Percentiles rank a stretch among this genome's conserved stretches.
Evolutionary conservation across 2,329 filamentous ascomycete species (phyloP).

Genomic region (Torrubiellomyces zombiae): DNA sequence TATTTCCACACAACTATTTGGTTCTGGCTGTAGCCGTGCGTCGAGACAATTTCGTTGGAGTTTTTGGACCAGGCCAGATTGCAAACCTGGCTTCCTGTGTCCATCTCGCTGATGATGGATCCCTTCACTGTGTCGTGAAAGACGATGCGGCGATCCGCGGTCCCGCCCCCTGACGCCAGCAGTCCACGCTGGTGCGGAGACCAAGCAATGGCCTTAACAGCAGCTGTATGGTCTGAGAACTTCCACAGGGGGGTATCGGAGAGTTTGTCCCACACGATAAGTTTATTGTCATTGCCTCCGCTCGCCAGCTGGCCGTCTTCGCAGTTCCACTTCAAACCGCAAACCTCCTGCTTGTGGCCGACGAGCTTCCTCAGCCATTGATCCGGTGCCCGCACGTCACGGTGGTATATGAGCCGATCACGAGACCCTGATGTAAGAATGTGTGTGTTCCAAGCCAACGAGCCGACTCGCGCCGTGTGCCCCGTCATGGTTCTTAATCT

Average conservation of each 20-base stretch:
- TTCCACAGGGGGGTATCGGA: conserved; percentile 86
- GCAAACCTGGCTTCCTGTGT: conserved; percentile 97
- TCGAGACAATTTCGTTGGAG: conserved; percentile 92
- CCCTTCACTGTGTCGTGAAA: conserved; percentile 95
- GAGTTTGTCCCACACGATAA: conserved; percentile 96
- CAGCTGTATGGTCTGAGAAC: conserved; percentile 86
- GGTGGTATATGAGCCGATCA: conserved; percentile 85
- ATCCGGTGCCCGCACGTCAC: conserved; percentile 82
- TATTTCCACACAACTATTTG: conserved; percentile 99
- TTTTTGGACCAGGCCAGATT: conserved; percentile 96
- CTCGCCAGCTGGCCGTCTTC: conserved; percentile 90
- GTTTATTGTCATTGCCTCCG: conserved; percentile 95
- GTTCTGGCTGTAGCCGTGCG: conserved; percentile 94
- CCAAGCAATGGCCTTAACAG: conserved; percentile 96
- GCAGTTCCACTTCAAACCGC: conserved; percentile 90
- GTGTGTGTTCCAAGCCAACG: conserved; percentile 94
- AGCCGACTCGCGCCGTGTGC: conserved; percentile 82
- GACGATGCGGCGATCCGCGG: conserved; percentile 88
- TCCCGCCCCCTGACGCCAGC: conserved; percentile 89
- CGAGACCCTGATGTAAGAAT: conserved; percentile 91
- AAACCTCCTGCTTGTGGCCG: conserved; percentile 96
- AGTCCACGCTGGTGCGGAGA: conserved; percentile 89
- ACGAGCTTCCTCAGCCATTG: conserved; percentile 77
- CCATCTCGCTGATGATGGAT: conserved; percentile 66
- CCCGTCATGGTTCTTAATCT: conserved; percentile 91